Base-by-base conservation (phyloP, 208 protist species). In the Acanthamoeba lenticulata region DNA sequence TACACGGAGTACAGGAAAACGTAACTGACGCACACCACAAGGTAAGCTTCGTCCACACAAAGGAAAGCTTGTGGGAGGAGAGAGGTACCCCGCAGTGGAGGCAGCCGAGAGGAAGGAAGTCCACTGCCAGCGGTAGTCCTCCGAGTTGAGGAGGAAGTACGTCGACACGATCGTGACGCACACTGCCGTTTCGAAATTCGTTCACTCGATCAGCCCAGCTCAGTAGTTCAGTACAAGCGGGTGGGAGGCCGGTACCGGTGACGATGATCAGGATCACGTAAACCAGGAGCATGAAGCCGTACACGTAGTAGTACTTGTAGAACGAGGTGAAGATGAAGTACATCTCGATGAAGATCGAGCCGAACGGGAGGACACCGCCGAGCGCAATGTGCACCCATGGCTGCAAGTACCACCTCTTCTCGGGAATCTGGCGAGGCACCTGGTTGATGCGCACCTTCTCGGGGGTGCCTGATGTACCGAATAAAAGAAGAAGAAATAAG, bases 301-400 rank as follows among this genome's bases (percentile, higher is more conserved):
- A 99, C 1, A 99, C 96, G 94, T 99, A 99, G 95, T 99, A 99
- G 44, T 98, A 96, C 93, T 99, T 99, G 96, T 99, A 99, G 40
- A 99, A 97, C 3, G 97, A 98, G 24, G 97, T 98, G 93, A 99
- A 98, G 19, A 99, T 95, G 74, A 99, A 99, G 94, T 98, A 99
- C 89, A 99, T 98, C 92, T 99, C 98, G 62, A 99, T 98, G 67
- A 98, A 99, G 94, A 99, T 98, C 4, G 97, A 97, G 11, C 98
- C 98, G 94, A 99, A 99, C 2, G 98, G 99, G 19, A 99, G 96
- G 5, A 98, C 85, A 13, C 99, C 99, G 65, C 97, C 98, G 9
- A 98, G 74, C 6, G 97, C 17, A n/a, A 99, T 95, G 72, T 97
- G 95, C 7, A 96, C 85, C 40, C 49, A 93, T 24, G 83, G 57